Evolutionary conservation across 2,329 filamentous ascomycete species (phyloP), one percentile per base, ranked within the genome.

Genomic region (Scopulariopsis brevicaulis): DNA sequence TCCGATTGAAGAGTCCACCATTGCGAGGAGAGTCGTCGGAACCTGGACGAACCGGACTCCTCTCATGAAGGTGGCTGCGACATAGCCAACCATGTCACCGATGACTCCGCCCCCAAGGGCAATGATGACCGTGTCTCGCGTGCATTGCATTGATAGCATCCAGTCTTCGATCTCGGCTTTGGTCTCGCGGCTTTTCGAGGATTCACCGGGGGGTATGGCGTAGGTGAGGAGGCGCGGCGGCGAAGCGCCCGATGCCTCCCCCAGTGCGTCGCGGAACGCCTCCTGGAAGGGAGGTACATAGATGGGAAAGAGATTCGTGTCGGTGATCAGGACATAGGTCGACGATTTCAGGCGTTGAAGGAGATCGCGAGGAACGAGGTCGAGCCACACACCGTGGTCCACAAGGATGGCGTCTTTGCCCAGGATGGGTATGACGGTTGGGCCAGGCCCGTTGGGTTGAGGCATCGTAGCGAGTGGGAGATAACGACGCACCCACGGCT

Each of bases 1-100:
- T 61, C 94, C 94, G 68, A 99, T 97, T 43, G 91, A 96, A 53
- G 93, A 97, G 73, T 99, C 94, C 50, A 99, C 94, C 94, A 99
- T 99, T 62, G 94, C 85, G 57, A 99, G 79, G 59, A 99, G 78
- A 0, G 92, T 96, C 11, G 94, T 99, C 1, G 94, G 94, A 53
- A 99, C 92, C 73, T 99, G 94, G 50, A 96, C 91, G 69, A 96
- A 96, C 64, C 89, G 89, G 62, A 99, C 87, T 58, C 94, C 94
- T 64, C 94, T 87, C 94, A 99, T 99, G 74, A 97, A 99, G 43
- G 94, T 99, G 46, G 94, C 91, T 24, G 94, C 94, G 56, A 97
- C 91, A 70, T 96, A 99, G 56, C 94, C 94, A 62, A 96, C 92
- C 87, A 99, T 88, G 72, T 99, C 94, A 35, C 94, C 94, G 72